Percentiles rank a stretch among this genome's conserved stretches.
Conservation (phyloP, 306 rosid species). For the Malus asiatica region DNA sequence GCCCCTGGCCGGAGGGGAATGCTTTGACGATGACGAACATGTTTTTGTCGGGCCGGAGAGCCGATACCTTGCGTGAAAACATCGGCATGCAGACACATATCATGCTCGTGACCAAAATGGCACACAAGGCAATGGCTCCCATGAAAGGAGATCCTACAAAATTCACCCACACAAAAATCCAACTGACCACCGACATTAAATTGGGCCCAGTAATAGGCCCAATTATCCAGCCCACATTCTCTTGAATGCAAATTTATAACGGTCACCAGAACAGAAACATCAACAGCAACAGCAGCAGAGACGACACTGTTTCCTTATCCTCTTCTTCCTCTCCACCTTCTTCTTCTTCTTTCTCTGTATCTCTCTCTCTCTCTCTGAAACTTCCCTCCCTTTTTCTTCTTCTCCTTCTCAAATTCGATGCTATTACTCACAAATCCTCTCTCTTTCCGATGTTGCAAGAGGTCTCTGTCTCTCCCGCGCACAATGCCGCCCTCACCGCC, state of each 20-base stretch:
- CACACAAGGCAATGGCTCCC: constrained; percentile 28
- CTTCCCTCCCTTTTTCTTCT: not conserved
- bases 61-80: constrained; percentile 31
- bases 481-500: not conserved
- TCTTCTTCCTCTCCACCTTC: not conserved
- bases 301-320: not conserved
- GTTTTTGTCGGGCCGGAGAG: constrained; percentile 35
- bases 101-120: constrained; percentile 38
- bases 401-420: not conserved
- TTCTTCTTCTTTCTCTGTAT: not conserved
- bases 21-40: constrained; percentile 45
- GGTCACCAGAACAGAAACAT: not conserved
- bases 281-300: not conserved
- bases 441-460: constrained; percentile 1
- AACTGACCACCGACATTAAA: not conserved
- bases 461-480: not conserved
- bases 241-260: not conserved
- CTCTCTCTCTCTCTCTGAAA: not conserved
- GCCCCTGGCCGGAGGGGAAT: constrained; percentile 33
- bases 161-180: not conserved
- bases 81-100: constrained; percentile 38
- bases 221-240: not conserved
- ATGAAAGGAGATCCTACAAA: not conserved
- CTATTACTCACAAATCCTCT: not conserved
- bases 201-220: not conserved